phyloP scores from a whole-genome alignment of 2,329 filamentous ascomycete species.

The Fusarium odoratissimum region DNA sequence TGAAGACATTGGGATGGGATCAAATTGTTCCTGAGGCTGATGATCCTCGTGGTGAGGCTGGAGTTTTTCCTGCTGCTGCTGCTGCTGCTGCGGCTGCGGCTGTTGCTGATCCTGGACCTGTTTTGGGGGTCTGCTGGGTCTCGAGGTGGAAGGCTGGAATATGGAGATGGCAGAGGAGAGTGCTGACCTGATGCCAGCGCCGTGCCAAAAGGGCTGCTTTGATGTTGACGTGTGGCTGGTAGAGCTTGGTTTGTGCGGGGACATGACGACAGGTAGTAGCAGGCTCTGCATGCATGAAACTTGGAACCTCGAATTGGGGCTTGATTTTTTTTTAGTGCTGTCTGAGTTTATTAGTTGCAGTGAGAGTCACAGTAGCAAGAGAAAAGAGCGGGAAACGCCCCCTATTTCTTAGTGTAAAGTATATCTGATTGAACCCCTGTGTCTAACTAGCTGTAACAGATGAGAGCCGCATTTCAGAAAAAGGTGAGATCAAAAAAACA shows the following conservation, averaged over 20 bases:
- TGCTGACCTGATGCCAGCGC: conserved; percentile 22
- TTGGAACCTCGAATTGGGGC: conserved; percentile 5
- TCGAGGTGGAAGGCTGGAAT: conserved; percentile 7
- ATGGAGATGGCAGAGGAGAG: conserved; percentile 24
- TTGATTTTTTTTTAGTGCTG: neutral
- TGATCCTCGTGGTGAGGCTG: conserved; percentile 1
- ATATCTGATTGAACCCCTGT: neutral
- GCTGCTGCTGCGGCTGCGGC: neutral
- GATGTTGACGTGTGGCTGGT: conserved; percentile 33
- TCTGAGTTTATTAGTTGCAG: neutral
- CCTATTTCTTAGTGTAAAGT: conserved; percentile 2
- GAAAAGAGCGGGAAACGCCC: conserved; percentile 4
- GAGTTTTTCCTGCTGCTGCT: neutral
- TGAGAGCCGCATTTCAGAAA: conserved; percentile 10
- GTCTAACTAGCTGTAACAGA: neutral
- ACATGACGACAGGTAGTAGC: conserved; percentile 37
- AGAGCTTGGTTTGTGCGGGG: conserved; percentile 37
- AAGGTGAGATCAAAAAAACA: neutral
- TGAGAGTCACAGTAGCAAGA: neutral
- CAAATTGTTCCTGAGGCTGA: conserved; percentile 9
- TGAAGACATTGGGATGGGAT: conserved; percentile 10
- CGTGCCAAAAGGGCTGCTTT: conserved; percentile 24
- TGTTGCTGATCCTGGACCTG: conserved; percentile 15
- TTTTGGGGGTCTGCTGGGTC: conserved; percentile 20
- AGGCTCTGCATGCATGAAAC: conserved; percentile 10